These are phyloP conservation scores for Schizochytrium sp. DNA, from an alignment of 108 stramenopile species.

Conservation along the genomic window DNA sequence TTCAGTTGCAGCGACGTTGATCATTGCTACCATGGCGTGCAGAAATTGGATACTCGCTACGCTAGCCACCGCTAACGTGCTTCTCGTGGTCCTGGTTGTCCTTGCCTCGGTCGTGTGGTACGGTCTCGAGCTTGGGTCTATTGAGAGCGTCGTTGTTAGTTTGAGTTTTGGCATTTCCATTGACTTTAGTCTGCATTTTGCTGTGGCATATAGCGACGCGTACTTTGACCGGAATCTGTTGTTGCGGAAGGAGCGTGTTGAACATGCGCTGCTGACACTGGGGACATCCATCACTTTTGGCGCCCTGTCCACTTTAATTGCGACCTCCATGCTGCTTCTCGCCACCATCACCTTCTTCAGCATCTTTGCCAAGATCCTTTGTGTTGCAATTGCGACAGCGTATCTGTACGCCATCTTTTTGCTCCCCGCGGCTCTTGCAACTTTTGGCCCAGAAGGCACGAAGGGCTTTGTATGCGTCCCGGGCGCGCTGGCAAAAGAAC, in stretches of 20 bases:
- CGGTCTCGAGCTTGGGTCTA: background rate
- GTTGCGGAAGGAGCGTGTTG: background rate
- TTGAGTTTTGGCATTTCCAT: conserved; percentile 18
- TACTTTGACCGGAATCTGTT: background rate
- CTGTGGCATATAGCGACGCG: conserved; percentile 10
- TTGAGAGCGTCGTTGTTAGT: background rate
- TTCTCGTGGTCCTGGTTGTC: background rate
- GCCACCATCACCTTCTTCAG: background rate
- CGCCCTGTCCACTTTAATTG: background rate
- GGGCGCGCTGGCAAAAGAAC: too few relatives aligned
- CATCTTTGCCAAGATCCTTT: background rate
- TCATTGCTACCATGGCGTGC: background rate
- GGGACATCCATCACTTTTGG: background rate
- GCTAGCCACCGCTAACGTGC: background rate
- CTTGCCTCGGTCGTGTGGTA: background rate
- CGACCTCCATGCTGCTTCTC: background rate
- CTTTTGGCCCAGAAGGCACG: background rate
- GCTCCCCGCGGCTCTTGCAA: background rate
- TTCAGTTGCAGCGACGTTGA: background rate
- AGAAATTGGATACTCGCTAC: background rate
- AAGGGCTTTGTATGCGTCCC: background rate
- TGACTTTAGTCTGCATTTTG: conserved; percentile 30
- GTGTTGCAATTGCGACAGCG: background rate
- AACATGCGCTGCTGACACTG: background rate
- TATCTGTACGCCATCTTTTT: background rate